Percentiles rank a stretch among this genome's conserved stretches.
Evolutionary conservation across 257 asterid genomes (phyloP).

Genomic region (Solanum raphanifolium): DNA sequence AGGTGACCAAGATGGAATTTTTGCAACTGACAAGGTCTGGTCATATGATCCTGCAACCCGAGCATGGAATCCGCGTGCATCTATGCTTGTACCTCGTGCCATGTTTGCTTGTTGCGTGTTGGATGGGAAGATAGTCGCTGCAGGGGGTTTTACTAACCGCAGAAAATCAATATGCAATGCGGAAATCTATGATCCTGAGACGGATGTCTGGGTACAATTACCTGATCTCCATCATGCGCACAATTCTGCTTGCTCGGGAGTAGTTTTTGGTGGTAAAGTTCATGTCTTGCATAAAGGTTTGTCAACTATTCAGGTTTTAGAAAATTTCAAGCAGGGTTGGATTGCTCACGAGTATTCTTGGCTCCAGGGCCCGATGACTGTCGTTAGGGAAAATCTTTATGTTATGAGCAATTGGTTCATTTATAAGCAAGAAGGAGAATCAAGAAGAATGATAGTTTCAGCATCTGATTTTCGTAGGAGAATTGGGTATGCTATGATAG

Average conservation of each 20-base stretch:
- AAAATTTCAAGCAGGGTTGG: constrained; percentile 61
- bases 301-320: constrained; percentile 75
- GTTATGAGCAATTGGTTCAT: constrained; percentile 76
- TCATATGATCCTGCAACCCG: constrained; percentile 64
- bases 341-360: constrained; percentile 71
- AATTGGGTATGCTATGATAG: constrained; percentile 82
- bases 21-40: constrained; percentile 92
- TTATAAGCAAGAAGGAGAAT: constrained; percentile 64
- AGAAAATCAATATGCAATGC: constrained; percentile 85
- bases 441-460: constrained; percentile 40
- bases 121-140: constrained; percentile 84
- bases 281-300: constrained; percentile 91
- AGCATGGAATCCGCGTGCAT: constrained; percentile 51
- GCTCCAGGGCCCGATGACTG: constrained; percentile 95
- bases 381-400: constrained; percentile 69
- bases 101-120: constrained; percentile 92
- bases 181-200: constrained; percentile 84
- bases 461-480: constrained; percentile 77
- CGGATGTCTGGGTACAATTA: constrained; percentile 50
- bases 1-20: constrained; percentile 94
- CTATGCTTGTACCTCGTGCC: constrained; percentile 91
- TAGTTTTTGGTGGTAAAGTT: constrained; percentile 64
- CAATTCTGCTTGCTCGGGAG: constrained; percentile 78
- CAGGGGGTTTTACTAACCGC: constrained; percentile 87
- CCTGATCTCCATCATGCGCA: constrained; percentile 84